Percentiles rank a stretch among this genome's conserved stretches.
These are phyloP conservation scores for Vigna reflexopilosa DNA, from an alignment of 306 rosid genomes.

Conservation along the genomic window DNA sequence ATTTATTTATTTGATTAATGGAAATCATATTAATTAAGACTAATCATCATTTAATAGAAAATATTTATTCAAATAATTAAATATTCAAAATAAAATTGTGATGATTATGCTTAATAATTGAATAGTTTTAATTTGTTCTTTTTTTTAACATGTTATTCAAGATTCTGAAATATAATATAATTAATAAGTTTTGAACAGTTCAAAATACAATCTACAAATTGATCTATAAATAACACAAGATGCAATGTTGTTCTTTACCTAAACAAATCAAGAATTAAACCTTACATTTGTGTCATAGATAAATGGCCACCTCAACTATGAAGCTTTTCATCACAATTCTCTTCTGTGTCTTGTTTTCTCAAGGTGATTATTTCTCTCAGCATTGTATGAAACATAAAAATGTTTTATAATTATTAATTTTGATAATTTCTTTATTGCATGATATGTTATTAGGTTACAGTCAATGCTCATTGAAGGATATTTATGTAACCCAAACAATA, in stretches of 20 bases:
- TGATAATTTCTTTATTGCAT: neutral
- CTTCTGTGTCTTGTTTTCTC: neutral
- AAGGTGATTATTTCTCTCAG: neutral
- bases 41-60: too few species aligned
- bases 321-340: neutral
- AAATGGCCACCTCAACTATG: neutral
- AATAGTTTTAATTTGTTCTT: too few species aligned
- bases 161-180: too few species aligned
- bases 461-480: conserved; percentile 23
- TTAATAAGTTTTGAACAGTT: too few species aligned
- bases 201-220: too few species aligned
- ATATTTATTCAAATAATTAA: too few species aligned
- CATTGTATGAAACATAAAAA: neutral
- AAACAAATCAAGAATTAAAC: neutral
- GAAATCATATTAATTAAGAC: too few species aligned
- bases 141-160: too few species aligned
- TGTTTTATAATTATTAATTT: neutral
- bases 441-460: neutral
- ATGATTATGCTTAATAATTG: too few species aligned
- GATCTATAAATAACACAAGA: neutral
- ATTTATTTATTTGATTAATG: too few species aligned
- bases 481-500: conserved; percentile 31
- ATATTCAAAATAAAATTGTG: too few species aligned
- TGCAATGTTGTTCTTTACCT: neutral
- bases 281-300: neutral